Percentiles rank a stretch among this genome's conserved stretches.
These are phyloP conservation scores for Arxiozyma heterogenica DNA, from an alignment of 1,139 yeast genomes.

Conservation along the genomic window DNA sequence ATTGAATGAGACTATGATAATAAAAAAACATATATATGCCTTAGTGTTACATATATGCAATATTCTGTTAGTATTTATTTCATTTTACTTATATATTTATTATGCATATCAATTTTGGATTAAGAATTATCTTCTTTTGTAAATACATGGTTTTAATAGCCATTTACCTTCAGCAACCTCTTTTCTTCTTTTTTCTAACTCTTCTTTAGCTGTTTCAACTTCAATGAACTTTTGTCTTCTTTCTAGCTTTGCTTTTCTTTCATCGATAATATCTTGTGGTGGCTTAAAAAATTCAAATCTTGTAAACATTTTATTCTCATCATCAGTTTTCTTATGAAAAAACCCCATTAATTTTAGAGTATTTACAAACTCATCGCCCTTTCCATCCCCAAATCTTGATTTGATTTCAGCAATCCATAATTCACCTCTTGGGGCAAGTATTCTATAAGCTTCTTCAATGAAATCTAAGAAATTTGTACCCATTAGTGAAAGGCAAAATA, in stretches of 20 bases:
- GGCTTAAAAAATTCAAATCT: conserved; percentile 92
- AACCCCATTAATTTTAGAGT: conserved; percentile 72
- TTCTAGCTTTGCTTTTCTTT: conserved; percentile 53
- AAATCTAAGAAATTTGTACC: conserved; percentile 94
- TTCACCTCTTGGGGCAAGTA: conserved; percentile 84
- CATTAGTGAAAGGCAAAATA: conserved; percentile 91
- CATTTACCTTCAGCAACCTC: conserved; percentile 70
- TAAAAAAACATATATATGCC: not conserved
- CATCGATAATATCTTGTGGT: conserved; percentile 56
- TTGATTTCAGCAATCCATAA: conserved; percentile 97
- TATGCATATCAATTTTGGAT: too few relatives aligned
- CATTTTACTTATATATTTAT: too few relatives aligned
- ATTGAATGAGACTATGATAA: too few relatives aligned
- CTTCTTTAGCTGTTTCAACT: conserved; percentile 52
- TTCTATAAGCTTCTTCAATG: conserved; percentile 78
- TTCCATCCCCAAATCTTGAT: conserved; percentile 65
- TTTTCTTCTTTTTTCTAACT: conserved; percentile 46
- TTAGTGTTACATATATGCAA: not conserved
- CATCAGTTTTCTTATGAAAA: conserved; percentile 81
- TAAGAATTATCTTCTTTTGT: conserved; percentile 63
- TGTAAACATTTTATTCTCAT: conserved; percentile 84
- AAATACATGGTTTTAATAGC: conserved; percentile 90
- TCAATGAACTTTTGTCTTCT: conserved; percentile 66
- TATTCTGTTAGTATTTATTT: too few relatives aligned
- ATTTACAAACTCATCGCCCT: conserved; percentile 69